Conservation (phyloP, 2,329 filamentous ascomycete species). For the Sporothrix pseudoabietina region DNA sequence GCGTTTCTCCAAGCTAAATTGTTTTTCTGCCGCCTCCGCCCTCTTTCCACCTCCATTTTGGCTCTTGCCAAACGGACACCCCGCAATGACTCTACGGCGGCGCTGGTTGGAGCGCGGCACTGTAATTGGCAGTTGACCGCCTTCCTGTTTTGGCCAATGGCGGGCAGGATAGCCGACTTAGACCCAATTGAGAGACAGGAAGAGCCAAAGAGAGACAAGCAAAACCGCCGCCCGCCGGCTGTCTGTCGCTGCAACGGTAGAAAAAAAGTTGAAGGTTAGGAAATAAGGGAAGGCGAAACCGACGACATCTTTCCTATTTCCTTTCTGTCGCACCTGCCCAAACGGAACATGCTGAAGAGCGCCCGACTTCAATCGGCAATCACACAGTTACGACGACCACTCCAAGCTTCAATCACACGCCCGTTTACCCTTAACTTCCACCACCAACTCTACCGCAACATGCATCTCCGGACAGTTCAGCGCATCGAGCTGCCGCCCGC, state of each 20-base stretch:
- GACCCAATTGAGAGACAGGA: not conserved
- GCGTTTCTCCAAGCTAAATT: constrained; percentile 9
- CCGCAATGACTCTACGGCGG: constrained; percentile 29
- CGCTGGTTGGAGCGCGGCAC: constrained; percentile 7
- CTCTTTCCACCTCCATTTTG: no score
- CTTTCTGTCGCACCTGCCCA: not conserved
- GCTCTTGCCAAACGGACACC: not conserved
- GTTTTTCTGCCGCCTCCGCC: constrained; percentile 26
- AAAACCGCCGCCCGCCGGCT: not conserved
- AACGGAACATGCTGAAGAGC: constrained; percentile 15
- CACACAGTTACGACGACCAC: not conserved
- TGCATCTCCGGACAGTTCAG: constrained; percentile 39
- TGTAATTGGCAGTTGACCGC: constrained; percentile 23
- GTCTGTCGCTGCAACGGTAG: not conserved
- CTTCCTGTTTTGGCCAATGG: constrained; percentile 19
- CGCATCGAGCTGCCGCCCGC: constrained; percentile 60
- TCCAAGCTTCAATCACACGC: not conserved
- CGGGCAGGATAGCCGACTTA: constrained; percentile 17
- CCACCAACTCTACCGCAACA: constrained; percentile 30
- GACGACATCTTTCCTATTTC: not conserved
- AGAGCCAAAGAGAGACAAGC: not conserved
- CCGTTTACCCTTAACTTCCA: not conserved
- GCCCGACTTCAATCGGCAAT: constrained; percentile 1
- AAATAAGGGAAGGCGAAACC: constrained; percentile 4
- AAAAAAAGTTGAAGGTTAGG: not conserved